phyloP scores from a whole-genome alignment of 208 protist genomes.

The Trypanosoma grayi region DNA sequence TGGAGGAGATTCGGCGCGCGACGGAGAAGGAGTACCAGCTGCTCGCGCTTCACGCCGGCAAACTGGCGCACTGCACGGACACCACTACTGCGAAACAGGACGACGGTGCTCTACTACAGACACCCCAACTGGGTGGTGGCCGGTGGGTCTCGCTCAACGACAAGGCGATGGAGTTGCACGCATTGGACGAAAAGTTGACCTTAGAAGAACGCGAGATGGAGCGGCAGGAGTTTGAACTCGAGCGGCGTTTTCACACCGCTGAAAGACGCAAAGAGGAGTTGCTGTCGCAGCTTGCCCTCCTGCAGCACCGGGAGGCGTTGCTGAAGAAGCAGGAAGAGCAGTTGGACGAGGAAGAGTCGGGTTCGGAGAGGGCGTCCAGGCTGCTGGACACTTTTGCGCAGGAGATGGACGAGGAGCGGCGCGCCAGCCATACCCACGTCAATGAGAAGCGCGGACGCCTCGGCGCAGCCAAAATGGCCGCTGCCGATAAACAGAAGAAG shows the following conservation, averaged over 20 bases:
- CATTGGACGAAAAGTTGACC: slow-evolving; percentile 19
- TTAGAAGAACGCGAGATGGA: slow-evolving; percentile 12
- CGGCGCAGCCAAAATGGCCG: background rate
- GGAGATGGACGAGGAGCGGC: slow-evolving; percentile 15
- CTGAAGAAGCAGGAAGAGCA: slow-evolving; percentile 19
- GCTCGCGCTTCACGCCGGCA: slow-evolving; percentile 8
- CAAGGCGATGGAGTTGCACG: slow-evolving; percentile 14
- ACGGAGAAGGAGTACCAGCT: slow-evolving; percentile 19
- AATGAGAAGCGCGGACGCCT: slow-evolving; percentile 9
- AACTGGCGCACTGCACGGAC: background rate
- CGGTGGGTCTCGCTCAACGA: slow-evolving; percentile 11
- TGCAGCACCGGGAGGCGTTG: slow-evolving; percentile 18
- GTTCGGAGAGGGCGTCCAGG: background rate
- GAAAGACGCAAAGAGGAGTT: slow-evolving; percentile 15
- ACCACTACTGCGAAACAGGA: background rate
- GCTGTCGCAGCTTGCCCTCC: slow-evolving; percentile 19
- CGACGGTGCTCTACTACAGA: background rate
- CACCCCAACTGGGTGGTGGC: background rate
- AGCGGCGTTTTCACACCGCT: slow-evolving; percentile 8
- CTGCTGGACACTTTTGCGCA: slow-evolving; percentile 9
- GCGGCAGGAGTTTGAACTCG: slow-evolving; percentile 4
- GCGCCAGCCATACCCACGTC: background rate
- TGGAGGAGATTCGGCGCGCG: slow-evolving; percentile 20
- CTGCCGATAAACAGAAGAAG: slow-evolving; percentile 11
- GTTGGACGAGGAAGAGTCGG: slow-evolving; percentile 5